Conservation (phyloP, 441 rosid genomes). For the Mallotus japonicus region DNA sequence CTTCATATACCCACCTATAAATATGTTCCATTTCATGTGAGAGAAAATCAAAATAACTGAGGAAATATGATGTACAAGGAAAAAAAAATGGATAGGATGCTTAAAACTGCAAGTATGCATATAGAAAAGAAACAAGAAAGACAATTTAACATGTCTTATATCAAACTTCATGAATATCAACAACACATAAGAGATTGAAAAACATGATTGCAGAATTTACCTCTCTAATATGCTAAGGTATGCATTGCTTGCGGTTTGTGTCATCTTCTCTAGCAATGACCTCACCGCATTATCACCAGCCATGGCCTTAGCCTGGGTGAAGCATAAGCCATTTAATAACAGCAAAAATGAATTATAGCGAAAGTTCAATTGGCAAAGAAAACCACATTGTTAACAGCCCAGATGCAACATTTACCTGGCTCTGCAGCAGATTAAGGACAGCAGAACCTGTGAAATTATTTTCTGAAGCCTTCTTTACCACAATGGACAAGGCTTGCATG, state of each 20-base stretch:
- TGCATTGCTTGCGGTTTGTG: conserved; percentile 90
- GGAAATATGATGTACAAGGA: neutral
- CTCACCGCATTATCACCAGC: conserved; percentile 95
- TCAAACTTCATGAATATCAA: neutral
- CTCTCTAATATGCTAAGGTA: conserved; percentile 93
- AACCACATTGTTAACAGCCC: conserved; percentile 11
- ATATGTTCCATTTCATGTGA: conserved; percentile 27
- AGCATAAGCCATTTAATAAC: conserved; percentile 28
- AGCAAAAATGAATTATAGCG: conserved; percentile 9
- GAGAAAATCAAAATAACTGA: neutral
- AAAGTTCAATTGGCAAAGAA: conserved; percentile 6
- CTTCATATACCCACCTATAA: conserved; percentile 97
- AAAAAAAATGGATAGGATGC: neutral
- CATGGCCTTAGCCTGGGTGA: conserved; percentile 85
- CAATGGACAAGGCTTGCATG: conserved; percentile 83
- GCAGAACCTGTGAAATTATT: conserved; percentile 84
- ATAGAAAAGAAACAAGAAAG: neutral
- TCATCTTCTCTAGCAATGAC: conserved; percentile 92
- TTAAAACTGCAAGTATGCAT: conserved; percentile 5
- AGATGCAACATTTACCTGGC: conserved; percentile 54
- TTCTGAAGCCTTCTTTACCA: conserved; percentile 71
- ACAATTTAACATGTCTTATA: neutral
- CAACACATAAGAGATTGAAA: neutral
- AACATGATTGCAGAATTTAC: conserved; percentile 33
- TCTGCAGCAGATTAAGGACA: conserved; percentile 91